Evolutionary conservation across 192 early-diverging fungal species (phyloP).

Genomic region (Kappamyces sp.): DNA sequence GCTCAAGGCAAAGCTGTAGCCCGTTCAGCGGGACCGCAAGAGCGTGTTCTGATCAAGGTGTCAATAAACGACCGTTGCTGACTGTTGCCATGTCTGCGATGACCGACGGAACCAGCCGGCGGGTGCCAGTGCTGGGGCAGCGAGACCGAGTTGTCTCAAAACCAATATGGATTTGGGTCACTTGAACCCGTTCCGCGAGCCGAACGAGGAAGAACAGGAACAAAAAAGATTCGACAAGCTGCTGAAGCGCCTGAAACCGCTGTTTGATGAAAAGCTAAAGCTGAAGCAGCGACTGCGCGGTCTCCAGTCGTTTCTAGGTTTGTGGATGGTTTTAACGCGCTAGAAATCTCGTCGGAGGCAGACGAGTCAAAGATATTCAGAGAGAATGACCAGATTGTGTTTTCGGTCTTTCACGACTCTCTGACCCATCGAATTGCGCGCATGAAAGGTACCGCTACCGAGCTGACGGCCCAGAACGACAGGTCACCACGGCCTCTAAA

Average conservation of each 20-base stretch:
- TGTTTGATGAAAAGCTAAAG: conserved; percentile 74
- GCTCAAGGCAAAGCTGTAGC: conserved; percentile 39
- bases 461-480: conserved; percentile 49
- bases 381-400: conserved; percentile 66
- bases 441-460: conserved; percentile 53
- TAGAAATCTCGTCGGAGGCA: conserved; percentile 59
- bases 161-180: no score
- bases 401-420: conserved; percentile 59
- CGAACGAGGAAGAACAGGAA: conserved; percentile 12
- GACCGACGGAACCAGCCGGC: no score
- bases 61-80: no score
- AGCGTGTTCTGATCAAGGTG: no score
- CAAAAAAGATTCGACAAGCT: conserved; percentile 63
- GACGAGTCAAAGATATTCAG: conserved; percentile 74
- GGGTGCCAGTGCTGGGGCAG: no score
- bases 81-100: no score
- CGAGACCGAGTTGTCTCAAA: no score
- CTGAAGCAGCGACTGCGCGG: conserved; percentile 58
- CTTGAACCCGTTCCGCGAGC: no score
- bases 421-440: conserved; percentile 68
- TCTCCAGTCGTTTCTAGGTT: conserved; percentile 68
- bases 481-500: conserved; percentile 50
- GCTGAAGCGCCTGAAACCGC: conserved; percentile 64
- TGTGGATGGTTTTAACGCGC: conserved; percentile 1
- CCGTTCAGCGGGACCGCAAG: not conserved